Base-by-base conservation (phyloP, 768 basidiomycete species). In the Leccinum longicurvipes region DNA sequence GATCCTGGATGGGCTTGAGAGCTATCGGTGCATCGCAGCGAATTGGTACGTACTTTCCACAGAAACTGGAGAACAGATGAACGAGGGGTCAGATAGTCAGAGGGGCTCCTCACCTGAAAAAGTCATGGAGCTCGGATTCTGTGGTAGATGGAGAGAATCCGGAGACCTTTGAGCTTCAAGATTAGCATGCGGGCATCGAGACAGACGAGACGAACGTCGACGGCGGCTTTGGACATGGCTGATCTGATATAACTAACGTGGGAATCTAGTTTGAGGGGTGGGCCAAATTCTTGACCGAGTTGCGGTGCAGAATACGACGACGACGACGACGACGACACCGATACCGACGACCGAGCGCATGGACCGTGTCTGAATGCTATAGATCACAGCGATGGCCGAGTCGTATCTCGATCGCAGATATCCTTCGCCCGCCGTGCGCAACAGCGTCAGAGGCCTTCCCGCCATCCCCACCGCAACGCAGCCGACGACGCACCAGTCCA, bases 101-200 rank as follows among this genome's bases (percentile, higher is more conserved):
- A 31, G n/a, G 31, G 49, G 39, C 17, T 53, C 42, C 83, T 45
- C 76, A 90, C 89, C 84, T 80, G 77, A 93, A 92, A 74, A 89
- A 93, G 59, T 93, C 86, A 60, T 82, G 74, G 53, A 98, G 78
- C 56, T 89, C 82, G 19, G 76, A 67, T 66, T 89, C 75, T 23
- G 82, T 84, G 12, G 91, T 93, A 39, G 74, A 71, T 2, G 85
- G 69, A 6, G 88, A 73, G 66, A 97, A 82, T 48, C 81, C 81
- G 19, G 87, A 79, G 50, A 96, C 91, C 89, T 93, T 58, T 25
- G 1, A 15, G 7, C 9, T 36, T 19, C 25, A 24, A 48, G 27
- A 47, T 55, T 25, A 55, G 53, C 6, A 4, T n/a, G 17, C 21
- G 15, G 46, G 14, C 29, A 42, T 19, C 19, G 17, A 3, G 44